A percentile compares a stretch with the other conserved stretches of the same genome.
phyloP scores from a whole-genome alignment of 2,329 filamentous ascomycete species.

The Cercospora sp. region DNA sequence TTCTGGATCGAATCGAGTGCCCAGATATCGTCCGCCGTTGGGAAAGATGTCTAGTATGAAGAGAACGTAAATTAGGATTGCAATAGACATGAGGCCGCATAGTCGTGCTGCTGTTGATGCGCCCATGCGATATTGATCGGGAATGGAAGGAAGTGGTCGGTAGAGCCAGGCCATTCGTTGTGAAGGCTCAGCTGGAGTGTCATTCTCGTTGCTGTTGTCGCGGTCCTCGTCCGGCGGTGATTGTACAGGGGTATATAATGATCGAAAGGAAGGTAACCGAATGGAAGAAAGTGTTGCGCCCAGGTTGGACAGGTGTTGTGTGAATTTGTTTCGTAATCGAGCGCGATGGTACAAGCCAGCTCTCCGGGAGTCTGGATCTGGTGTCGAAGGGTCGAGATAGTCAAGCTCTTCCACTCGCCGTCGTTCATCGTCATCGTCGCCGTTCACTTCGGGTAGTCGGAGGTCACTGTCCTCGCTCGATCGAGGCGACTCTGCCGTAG shows the following conservation, averaged over 20 bases:
- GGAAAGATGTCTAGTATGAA: slow-evolving; percentile 84
- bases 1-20: slow-evolving; percentile 79
- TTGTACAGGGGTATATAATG: slow-evolving; percentile 42
- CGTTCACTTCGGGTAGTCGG: slow-evolving; percentile 56
- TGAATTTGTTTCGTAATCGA: slow-evolving; percentile 52
- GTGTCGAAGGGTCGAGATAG: slow-evolving; percentile 61
- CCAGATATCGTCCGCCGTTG: slow-evolving; percentile 63
- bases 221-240: slow-evolving; percentile 3
- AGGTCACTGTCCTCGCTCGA: slow-evolving; percentile 56
- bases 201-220: slow-evolving; percentile 19
- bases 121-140: slow-evolving; percentile 54
- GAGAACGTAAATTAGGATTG: slow-evolving; percentile 77
- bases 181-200: slow-evolving; percentile 13
- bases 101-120: slow-evolving; percentile 71
- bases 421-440: slow-evolving; percentile 56
- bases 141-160: slow-evolving; percentile 42
- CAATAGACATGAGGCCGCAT: slow-evolving; percentile 72
- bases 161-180: slow-evolving; percentile 27
- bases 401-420: slow-evolving; percentile 89
- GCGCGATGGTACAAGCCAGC: slow-evolving; percentile 40
- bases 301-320: slow-evolving; percentile 59
- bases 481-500: slow-evolving; percentile 81
- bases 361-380: slow-evolving; percentile 31
- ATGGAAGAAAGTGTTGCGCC: slow-evolving; percentile 60
- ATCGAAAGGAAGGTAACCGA: slow-evolving; percentile 52